Evolutionary conservation across 2,329 filamentous ascomycete species (phyloP).

Genomic region (Aspergillus novofumigatus): DNA sequence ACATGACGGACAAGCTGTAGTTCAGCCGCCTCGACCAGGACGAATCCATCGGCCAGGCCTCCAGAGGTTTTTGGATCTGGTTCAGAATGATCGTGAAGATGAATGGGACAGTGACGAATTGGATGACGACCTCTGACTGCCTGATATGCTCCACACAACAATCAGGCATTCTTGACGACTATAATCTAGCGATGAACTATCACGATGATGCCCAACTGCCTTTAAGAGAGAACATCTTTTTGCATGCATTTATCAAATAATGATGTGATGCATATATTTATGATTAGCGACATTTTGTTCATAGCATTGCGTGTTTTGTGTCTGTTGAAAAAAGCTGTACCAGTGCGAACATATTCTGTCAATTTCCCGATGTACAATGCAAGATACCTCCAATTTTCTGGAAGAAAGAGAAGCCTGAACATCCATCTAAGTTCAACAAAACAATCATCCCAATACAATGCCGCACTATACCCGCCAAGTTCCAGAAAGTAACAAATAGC

Average conservation of each 20-base stretch:
- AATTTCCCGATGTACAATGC: background rate
- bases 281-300: background rate
- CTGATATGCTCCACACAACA: background rate
- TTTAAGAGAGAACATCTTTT: background rate
- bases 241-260: background rate
- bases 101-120: slow-evolving; percentile 59
- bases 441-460: background rate
- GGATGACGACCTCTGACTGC: slow-evolving; percentile 37
- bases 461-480: background rate
- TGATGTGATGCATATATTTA: background rate
- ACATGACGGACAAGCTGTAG: background rate
- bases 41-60: slow-evolving; percentile 34
- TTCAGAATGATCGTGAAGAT: slow-evolving; percentile 52
- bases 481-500: no score
- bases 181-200: background rate
- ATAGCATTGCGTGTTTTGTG: background rate
- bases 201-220: background rate
- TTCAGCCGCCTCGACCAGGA: slow-evolving; percentile 3
- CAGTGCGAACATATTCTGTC: background rate
- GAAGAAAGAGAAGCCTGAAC: background rate
- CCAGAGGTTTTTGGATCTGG: slow-evolving; percentile 51
- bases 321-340: background rate
- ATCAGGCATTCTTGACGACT: background rate
- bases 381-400: background rate
- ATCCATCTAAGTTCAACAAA: background rate